phyloP scores from a whole-genome alignment of 192 early-diverging fungal species.

The Diversispora eburnea region DNA sequence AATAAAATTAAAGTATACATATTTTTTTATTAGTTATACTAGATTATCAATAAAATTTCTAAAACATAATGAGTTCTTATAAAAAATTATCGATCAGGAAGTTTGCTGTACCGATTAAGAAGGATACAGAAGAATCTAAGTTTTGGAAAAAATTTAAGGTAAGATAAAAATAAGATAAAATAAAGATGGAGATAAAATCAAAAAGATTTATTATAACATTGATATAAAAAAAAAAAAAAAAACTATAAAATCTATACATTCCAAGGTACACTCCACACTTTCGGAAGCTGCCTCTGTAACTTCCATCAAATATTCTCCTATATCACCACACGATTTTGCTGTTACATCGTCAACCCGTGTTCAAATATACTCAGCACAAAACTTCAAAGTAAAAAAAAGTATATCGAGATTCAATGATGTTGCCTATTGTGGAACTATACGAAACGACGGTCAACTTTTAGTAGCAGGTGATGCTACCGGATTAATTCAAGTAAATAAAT shows the following conservation, averaged over 20 bases:
- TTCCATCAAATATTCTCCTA: conserved; percentile 76
- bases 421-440: conserved; percentile 75
- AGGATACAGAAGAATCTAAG: conserved; percentile 52
- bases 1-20: no score
- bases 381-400: conserved; percentile 81
- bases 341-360: conserved; percentile 88
- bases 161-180: not conserved
- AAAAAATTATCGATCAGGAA: conserved; percentile 15
- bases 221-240: no score
- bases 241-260: not conserved
- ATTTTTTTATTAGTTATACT: no score
- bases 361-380: conserved; percentile 85
- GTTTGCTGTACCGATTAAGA: not conserved
- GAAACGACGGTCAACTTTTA: conserved; percentile 85
- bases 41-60: no score
- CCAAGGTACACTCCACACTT: conserved; percentile 77
- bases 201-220: no score
- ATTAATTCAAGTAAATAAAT: conserved; percentile 58
- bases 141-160: conserved; percentile 81
- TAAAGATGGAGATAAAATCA: not conserved
- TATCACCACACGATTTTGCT: conserved; percentile 82
- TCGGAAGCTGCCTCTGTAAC: conserved; percentile 86
- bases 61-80: conserved; percentile 5
- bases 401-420: conserved; percentile 90
- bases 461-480: conserved; percentile 92